These are phyloP conservation scores for Sistotremastrum suecicum DNA, from an alignment of 768 basidiomycete species.

Conservation along the genomic window DNA sequence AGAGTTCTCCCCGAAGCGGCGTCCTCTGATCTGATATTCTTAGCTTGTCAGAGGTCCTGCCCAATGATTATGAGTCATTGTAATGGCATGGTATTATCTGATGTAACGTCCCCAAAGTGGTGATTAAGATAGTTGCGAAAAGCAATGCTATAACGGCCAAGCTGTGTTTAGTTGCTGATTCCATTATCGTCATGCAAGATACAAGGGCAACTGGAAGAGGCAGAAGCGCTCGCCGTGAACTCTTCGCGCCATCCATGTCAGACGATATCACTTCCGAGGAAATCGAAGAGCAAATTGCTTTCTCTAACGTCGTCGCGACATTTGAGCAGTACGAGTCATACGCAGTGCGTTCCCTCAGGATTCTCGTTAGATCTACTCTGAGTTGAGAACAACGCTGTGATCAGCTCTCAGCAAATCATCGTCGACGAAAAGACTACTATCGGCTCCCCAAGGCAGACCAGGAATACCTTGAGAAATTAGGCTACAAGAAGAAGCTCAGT, in stretches of 20 bases:
- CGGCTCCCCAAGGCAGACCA: slow-evolving; percentile 57
- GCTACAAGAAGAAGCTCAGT: slow-evolving; percentile 68
- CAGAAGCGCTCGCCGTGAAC: background rate
- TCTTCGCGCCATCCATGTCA: background rate
- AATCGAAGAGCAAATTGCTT: slow-evolving; percentile 52
- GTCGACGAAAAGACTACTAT: slow-evolving; percentile 66
- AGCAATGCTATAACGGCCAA: no score
- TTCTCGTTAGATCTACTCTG: background rate
- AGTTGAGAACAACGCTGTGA: background rate
- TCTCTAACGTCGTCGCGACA: slow-evolving; percentile 58
- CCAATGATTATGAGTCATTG: no score
- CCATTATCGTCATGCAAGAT: background rate
- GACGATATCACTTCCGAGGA: slow-evolving; percentile 3
- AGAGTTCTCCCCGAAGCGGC: no score
- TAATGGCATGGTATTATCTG: no score
- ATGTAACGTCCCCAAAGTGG: no score
- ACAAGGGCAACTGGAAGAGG: background rate
- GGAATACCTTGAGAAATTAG: slow-evolving; percentile 47
- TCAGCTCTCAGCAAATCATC: slow-evolving; percentile 45
- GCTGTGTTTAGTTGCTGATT: no score
- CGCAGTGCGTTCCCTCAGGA: slow-evolving; percentile 32
- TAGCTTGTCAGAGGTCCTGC: no score
- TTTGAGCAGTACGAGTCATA: slow-evolving; percentile 67
- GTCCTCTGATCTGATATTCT: no score
- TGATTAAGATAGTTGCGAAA: no score